phyloP scores from a whole-genome alignment of 257 asterid genomes.

The Solanum chaucha region DNA sequence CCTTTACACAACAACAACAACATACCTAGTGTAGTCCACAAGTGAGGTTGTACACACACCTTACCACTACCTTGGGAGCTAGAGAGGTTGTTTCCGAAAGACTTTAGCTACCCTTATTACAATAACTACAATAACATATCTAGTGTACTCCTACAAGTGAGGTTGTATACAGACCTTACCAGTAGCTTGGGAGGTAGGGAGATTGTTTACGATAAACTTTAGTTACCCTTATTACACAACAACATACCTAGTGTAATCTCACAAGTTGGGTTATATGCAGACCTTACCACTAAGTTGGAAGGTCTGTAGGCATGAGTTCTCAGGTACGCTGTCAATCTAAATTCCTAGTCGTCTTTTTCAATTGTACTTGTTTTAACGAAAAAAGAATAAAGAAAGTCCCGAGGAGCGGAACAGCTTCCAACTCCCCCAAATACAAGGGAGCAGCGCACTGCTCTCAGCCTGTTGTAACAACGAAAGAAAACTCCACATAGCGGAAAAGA shows the following conservation, averaged over 20 bases:
- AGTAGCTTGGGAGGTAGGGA: neutral
- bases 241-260: neutral
- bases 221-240: neutral
- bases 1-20: neutral
- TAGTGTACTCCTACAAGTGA: neutral
- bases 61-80: neutral
- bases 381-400: neutral
- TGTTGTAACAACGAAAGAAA: too few species aligned
- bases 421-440: too few species aligned
- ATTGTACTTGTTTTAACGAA: neutral
- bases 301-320: neutral
- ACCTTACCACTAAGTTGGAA: neutral
- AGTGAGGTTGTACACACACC: neutral
- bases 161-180: neutral
- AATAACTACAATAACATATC: neutral
- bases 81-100: neutral
- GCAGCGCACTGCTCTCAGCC: neutral
- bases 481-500: too few species aligned
- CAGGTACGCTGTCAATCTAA: too few species aligned
- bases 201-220: neutral
- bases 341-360: neutral
- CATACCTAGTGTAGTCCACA: neutral
- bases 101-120: neutral
- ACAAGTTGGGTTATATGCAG: neutral
- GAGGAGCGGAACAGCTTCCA: too few species aligned